phyloP scores from a whole-genome alignment of 768 basidiomycete species.

The Sporobolomyces pararoseus region DNA sequence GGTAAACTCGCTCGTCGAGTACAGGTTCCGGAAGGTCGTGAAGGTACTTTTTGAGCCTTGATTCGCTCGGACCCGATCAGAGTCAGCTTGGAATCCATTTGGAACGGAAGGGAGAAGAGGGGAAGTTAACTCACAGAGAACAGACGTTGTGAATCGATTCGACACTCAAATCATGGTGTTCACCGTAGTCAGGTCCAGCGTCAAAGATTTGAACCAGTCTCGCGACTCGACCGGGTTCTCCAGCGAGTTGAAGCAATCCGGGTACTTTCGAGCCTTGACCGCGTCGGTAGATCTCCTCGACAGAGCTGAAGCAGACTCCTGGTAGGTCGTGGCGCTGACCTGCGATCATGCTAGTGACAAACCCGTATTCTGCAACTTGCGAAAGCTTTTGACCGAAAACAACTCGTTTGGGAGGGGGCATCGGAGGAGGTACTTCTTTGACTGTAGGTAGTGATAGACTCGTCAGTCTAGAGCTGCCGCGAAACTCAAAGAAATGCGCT shows the following conservation, averaged over 20 bases:
- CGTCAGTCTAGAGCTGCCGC: too few relatives aligned
- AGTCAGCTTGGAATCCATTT: too few relatives aligned
- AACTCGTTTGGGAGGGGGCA: constrained; percentile 10
- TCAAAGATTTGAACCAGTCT: constrained; percentile 53
- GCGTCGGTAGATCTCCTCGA: constrained; percentile 56
- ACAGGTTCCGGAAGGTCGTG: constrained; percentile 56
- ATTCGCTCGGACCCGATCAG: too few relatives aligned
- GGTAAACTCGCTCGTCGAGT: constrained; percentile 52
- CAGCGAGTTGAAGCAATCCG: constrained; percentile 54
- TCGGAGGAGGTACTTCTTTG: constrained; percentile 6
- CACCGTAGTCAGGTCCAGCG: constrained; percentile 46
- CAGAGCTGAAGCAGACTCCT: constrained; percentile 36
- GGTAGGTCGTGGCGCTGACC: constrained; percentile 44
- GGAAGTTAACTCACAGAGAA: constrained; percentile 47
- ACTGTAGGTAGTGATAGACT: neutral
- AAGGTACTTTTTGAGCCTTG: constrained; percentile 54
- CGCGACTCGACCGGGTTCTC: constrained; percentile 52
- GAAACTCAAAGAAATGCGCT: neutral
- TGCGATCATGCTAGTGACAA: constrained; percentile 39
- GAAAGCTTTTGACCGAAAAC: constrained; percentile 34
- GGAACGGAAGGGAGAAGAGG: too few relatives aligned
- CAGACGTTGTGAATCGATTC: constrained; percentile 54
- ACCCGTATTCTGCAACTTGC: constrained; percentile 32
- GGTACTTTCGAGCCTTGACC: constrained; percentile 52
- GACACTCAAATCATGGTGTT: constrained; percentile 41